Conservation (phyloP, 1,139 yeast genomes). For the Groenewaldozyma auringiensis region DNA sequence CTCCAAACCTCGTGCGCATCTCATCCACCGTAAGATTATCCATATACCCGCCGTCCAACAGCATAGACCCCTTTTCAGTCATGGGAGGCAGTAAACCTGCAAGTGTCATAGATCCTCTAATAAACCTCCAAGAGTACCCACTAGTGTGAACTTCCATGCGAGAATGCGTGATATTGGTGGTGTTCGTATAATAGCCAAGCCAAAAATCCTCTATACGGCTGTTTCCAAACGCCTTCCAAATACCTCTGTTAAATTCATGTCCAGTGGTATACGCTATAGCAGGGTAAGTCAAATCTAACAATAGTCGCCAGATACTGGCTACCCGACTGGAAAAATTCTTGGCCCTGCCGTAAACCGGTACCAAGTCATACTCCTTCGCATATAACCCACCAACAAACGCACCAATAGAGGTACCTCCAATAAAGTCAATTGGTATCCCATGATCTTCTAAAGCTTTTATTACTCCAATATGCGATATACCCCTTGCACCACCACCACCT, state of each 20-base stretch:
- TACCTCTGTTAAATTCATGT: conserved; percentile 91
- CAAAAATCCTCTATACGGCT: conserved; percentile 92
- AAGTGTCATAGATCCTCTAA: conserved; percentile 92
- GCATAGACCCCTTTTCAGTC: conserved; percentile 79
- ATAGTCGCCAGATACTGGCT: conserved; percentile 78
- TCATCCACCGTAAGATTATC: conserved; percentile 90
- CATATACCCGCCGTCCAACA: conserved; percentile 91
- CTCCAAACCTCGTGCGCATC: conserved; percentile 64
- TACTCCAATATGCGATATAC: conserved; percentile 86
- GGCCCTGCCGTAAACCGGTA: conserved; percentile 83
- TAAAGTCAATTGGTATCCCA: conserved; percentile 87
- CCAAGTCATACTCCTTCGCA: conserved; percentile 85
- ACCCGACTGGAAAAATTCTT: conserved; percentile 80
- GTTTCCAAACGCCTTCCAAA: conserved; percentile 93
- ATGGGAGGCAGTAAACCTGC: conserved; percentile 89
- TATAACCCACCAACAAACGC: conserved; percentile 92
- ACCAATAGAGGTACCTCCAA: conserved; percentile 97
- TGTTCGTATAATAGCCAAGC: conserved; percentile 80
- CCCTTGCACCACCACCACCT: conserved; percentile 98
- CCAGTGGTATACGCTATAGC: conserved; percentile 94
- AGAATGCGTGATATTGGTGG: conserved; percentile 94
- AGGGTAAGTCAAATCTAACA: conserved; percentile 83
- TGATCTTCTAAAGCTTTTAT: conserved; percentile 87
- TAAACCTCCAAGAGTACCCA: conserved; percentile 93
- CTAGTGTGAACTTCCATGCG: conserved; percentile 89